Conservation (phyloP, 2,329 filamentous ascomycete species). For the Pestalotiopsis sp. region DNA sequence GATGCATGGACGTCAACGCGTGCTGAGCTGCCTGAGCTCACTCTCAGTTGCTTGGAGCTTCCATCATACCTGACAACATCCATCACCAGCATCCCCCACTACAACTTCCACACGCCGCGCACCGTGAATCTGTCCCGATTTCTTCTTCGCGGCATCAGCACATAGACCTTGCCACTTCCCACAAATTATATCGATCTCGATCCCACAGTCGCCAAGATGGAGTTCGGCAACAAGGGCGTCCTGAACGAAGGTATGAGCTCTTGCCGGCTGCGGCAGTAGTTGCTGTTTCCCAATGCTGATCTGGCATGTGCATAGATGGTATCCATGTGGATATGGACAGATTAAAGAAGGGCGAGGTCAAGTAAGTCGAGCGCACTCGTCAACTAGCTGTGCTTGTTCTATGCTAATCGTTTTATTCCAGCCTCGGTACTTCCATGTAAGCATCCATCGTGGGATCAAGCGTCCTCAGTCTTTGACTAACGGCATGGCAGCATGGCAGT, state of each 20-base stretch:
- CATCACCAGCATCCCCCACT: background rate
- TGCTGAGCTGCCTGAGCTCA: constrained; percentile 19
- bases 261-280: constrained; percentile 20
- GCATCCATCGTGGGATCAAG: constrained; percentile 32
- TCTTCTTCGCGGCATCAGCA: background rate
- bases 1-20: constrained; percentile 14
- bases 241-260: constrained; percentile 61
- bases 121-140: background rate
- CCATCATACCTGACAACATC: background rate
- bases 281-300: constrained; percentile 24
- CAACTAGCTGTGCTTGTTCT: background rate
- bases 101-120: background rate
- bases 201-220: constrained; percentile 47
- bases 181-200: background rate
- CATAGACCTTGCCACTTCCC: background rate
- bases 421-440: constrained; percentile 96
- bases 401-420: constrained; percentile 37
- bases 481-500: constrained; percentile 80
- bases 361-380: constrained; percentile 62
- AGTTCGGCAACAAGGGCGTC: constrained; percentile 64
- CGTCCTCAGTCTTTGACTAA: constrained; percentile 16
- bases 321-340: constrained; percentile 99
- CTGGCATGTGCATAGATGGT: constrained; percentile 68
- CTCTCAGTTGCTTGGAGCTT: constrained; percentile 11
- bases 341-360: constrained; percentile 98